A percentile compares a stretch with the other conserved stretches of the same genome.
Evolutionary conservation across 208 protist species (phyloP).

Genomic region (Balamuthia mandrillaris): DNA sequence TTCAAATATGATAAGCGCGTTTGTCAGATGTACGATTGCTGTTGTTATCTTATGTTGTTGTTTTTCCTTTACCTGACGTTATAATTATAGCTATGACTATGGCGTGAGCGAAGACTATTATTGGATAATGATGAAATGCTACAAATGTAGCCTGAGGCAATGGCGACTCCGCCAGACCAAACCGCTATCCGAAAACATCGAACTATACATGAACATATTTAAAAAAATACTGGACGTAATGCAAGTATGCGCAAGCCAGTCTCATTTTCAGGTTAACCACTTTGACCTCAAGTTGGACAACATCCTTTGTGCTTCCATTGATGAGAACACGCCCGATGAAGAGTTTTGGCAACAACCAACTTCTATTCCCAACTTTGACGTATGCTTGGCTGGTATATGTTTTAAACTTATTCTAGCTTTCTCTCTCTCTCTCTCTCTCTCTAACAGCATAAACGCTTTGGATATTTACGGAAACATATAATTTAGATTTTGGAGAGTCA

Average conservation of each 20-base stretch:
- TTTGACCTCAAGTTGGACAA: slow-evolving; percentile 77
- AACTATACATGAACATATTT: slow-evolving; percentile 67
- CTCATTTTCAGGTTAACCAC: slow-evolving; percentile 64
- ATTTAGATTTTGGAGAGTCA: slow-evolving; percentile 75
- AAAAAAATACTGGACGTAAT: slow-evolving; percentile 47
- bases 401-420: not conserved
- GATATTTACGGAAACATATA: too few relatives aligned
- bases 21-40: slow-evolving; percentile 60
- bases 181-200: slow-evolving; percentile 38
- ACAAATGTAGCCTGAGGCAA: slow-evolving; percentile 59
- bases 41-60: too few relatives aligned
- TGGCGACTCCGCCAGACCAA: slow-evolving; percentile 66
- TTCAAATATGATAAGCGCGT: slow-evolving; percentile 61
- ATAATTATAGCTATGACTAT: slow-evolving; percentile 66
- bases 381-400: slow-evolving; percentile 46
- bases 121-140: slow-evolving; percentile 76
- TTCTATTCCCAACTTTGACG: slow-evolving; percentile 56
- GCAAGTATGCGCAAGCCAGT: slow-evolving; percentile 52
- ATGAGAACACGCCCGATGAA: slow-evolving; percentile 39
- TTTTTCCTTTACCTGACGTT: too few relatives aligned
- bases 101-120: slow-evolving; percentile 74
- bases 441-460: not conserved
- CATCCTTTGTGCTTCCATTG: slow-evolving; percentile 61
- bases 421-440: not conserved
- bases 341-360: too few relatives aligned